Evolutionary conservation across 169 alveolate genomes (phyloP), one percentile per base, ranked within the genome.

Genomic region (Cytauxzoon felis): DNA sequence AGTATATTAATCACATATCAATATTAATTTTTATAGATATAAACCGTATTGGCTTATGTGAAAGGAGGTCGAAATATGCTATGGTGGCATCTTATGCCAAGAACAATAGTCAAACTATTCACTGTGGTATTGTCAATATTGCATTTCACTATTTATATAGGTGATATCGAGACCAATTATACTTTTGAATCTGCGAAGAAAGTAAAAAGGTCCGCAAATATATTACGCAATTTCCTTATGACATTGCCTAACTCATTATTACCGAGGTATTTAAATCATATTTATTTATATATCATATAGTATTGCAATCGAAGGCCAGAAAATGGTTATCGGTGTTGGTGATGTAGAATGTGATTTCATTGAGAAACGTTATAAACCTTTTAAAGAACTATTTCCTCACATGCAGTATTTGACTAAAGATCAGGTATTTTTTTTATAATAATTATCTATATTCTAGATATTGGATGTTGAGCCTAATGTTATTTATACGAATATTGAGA

Each of bases 281-380:
- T n/a, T n/a, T n/a, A n/a, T n/a, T n/a, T n/a, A n/a, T n/a, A n/a
- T 48, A 40, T 34, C 51, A 32, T 70, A 48, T 29, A 70, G 76
- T 11, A 79, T 84, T 42, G 87, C 90, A 27, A 59, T 60, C n/a
- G 62, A 70, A 32, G 84, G 90, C 16, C 93, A 88, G 51, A 90
- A 90, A 68, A 90, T 88, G 93, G 92, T 88, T 4, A 70, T 89
- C n/a, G 94, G 91, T 7, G 93, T 89, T 2, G 94, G 94, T 0
- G 93, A 81, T 42, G 45, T 48, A 23, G 94, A 89, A 42, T 89
- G 94, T 49, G 81, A 78, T 18, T 85, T 83, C 53, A 57, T 89
- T 43, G 86, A 85, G 43, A 63, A 89, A 41, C 61, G 94, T 11
- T 88, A 61, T 48, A 71, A 62, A 36, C 66, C 80, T 5, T 85